Percentiles rank a stretch among this genome's conserved stretches.
Evolutionary conservation across 78 protist genomes (phyloP).

Genomic region (Dictyostelium purpureum): DNA sequence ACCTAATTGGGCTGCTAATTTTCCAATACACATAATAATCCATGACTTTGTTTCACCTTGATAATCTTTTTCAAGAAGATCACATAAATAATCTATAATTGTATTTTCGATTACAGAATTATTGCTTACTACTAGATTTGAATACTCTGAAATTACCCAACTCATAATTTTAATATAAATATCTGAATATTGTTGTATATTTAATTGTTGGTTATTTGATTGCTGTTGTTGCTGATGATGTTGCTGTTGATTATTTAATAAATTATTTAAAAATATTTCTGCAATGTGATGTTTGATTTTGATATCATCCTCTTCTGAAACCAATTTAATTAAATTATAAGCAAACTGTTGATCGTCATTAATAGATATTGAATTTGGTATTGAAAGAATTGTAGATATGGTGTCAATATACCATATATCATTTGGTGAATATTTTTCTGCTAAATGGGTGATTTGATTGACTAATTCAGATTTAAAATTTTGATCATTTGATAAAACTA

Average conservation of each 20-base stretch:
- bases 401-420: constrained; percentile 74
- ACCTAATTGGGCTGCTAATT: constrained; percentile 26
- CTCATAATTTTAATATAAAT: constrained; percentile 22
- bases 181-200: constrained; percentile 20
- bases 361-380: neutral
- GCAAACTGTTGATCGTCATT: neutral
- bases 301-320: constrained; percentile 40
- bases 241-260: neutral
- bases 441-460: constrained; percentile 73
- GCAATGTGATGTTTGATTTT: constrained; percentile 3
- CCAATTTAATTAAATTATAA: constrained; percentile 32
- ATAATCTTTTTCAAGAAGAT: constrained; percentile 29
- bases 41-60: constrained; percentile 50
- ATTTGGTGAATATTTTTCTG: constrained; percentile 85
- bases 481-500: constrained; percentile 72
- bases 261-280: neutral
- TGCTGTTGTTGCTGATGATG: neutral
- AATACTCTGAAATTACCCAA: constrained; percentile 62
- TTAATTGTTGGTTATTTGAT: neutral
- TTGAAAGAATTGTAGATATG: constrained; percentile 18
- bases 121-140: neutral
- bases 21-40: constrained; percentile 6
- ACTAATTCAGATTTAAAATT: constrained; percentile 80
- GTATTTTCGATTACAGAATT: neutral
- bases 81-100: constrained; percentile 12